These are phyloP conservation scores for Zygosaccharomyces kombuchaensis DNA, from an alignment of 805 yeast species.

Conservation along the genomic window DNA sequence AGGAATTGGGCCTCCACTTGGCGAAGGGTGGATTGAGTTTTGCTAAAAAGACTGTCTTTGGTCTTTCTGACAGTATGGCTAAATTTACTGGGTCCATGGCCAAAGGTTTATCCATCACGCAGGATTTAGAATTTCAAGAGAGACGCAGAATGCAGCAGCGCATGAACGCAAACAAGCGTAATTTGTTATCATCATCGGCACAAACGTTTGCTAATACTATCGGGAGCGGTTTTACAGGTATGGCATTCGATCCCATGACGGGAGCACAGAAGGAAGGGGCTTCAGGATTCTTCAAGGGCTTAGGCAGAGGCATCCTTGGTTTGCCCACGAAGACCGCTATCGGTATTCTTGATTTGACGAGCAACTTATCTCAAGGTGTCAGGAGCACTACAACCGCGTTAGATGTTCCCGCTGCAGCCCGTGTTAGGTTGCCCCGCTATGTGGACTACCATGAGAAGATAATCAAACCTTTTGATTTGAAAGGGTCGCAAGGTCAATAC, in stretches of 20 bases:
- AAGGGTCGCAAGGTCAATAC: constrained; percentile 91
- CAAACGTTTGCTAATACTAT: constrained; percentile 82
- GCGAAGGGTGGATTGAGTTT: constrained; percentile 96
- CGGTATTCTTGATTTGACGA: constrained; percentile 89
- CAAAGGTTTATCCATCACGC: constrained; percentile 85
- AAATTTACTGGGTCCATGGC: constrained; percentile 92
- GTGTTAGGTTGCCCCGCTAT: constrained; percentile 78
- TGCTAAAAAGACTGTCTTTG: constrained; percentile 90
- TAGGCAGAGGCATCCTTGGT: constrained; percentile 93
- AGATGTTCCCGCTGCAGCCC: constrained; percentile 70
- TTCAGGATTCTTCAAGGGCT: constrained; percentile 84
- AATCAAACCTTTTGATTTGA: constrained; percentile 66
- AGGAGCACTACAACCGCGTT: constrained; percentile 87
- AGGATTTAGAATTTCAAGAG: constrained; percentile 82
- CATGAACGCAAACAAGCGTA: constrained; percentile 77
- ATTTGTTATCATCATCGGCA: constrained; percentile 83
- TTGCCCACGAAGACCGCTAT: constrained; percentile 95
- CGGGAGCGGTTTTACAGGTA: constrained; percentile 82
- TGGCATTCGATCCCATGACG: constrained; percentile 84
- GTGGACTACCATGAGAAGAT: constrained; percentile 61
- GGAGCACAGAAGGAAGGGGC: constrained; percentile 91
- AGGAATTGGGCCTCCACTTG: constrained; percentile 88
- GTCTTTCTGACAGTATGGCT: constrained; percentile 88
- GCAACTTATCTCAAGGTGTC: constrained; percentile 90
- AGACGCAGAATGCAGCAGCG: constrained; percentile 68